Evolutionary conservation across 2,329 filamentous ascomycete genomes (phyloP).

Genomic region (Diaporthe sp.): DNA sequence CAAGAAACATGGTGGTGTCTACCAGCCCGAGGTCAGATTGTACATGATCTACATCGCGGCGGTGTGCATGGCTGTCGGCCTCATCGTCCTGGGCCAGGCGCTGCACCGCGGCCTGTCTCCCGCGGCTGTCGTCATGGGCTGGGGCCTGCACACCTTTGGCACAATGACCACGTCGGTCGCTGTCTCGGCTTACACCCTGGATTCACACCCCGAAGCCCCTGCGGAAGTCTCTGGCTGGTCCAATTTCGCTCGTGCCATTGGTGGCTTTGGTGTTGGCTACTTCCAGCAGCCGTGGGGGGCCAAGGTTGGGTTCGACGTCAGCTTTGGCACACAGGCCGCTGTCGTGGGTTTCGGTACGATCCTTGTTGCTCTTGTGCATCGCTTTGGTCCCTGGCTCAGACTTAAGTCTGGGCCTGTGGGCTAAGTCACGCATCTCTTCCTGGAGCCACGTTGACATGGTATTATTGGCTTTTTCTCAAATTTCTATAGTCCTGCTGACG

Average conservation of each 20-base stretch:
- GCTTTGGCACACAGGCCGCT: conserved; percentile 30
- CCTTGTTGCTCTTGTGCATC: neutral
- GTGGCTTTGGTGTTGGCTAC: conserved; percentile 63
- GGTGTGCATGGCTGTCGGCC: conserved; percentile 55
- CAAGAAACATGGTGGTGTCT: conserved; percentile 46
- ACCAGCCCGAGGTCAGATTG: conserved; percentile 61
- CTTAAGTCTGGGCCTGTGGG: neutral
- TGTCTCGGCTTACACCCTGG: conserved; percentile 61
- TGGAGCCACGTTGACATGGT: too few relatives aligned
- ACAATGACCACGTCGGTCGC: conserved; percentile 63
- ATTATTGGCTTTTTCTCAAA: too few relatives aligned
- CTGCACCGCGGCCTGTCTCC: conserved; percentile 58
- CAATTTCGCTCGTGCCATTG: conserved; percentile 52
- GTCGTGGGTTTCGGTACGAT: conserved; percentile 15
- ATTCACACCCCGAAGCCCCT: conserved; percentile 62
- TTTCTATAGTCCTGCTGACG: too few relatives aligned
- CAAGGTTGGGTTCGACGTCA: conserved; percentile 11
- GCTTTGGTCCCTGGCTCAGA: conserved; percentile 16
- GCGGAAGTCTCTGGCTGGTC: conserved; percentile 62
- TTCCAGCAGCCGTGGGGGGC: conserved; percentile 61
- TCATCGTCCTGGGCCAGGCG: conserved; percentile 59
- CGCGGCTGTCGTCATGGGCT: conserved; percentile 58
- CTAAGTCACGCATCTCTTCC: too few relatives aligned
- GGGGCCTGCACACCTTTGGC: conserved; percentile 60
- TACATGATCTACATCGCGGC: conserved; percentile 55